Percentiles rank a stretch among this genome's conserved stretches.
Evolutionary conservation across 2,329 filamentous ascomycete species (phyloP).

Genomic region (Neofusicoccum ribis): DNA sequence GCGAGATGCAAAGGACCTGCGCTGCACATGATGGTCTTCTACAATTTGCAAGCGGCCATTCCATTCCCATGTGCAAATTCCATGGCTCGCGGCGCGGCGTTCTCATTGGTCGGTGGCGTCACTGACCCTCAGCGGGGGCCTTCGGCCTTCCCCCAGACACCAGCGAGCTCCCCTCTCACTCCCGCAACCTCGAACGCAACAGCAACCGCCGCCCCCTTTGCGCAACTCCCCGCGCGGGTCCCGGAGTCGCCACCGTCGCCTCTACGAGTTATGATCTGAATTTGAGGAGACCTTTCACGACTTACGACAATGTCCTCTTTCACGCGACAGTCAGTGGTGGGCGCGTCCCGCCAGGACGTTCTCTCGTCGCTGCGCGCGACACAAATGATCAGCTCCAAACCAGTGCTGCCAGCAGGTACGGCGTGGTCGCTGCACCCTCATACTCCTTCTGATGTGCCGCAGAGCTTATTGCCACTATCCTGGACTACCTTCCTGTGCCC

Average conservation of each 20-base stretch:
- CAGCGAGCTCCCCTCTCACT: slow-evolving; percentile 10
- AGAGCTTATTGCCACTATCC: slow-evolving; percentile 86
- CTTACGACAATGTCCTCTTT: slow-evolving; percentile 27
- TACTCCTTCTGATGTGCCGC: neutral
- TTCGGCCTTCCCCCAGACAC: slow-evolving; percentile 8
- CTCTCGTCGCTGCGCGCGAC: slow-evolving; percentile 77
- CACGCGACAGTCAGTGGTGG: slow-evolving; percentile 33
- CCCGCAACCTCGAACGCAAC: neutral
- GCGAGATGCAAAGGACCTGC: neutral
- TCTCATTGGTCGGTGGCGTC: neutral
- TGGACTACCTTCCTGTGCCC: slow-evolving; percentile 83
- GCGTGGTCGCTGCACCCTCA: neutral
- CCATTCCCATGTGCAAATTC: neutral
- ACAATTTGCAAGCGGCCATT: neutral
- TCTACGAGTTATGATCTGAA: neutral
- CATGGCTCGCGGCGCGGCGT: neutral
- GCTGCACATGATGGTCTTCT: neutral
- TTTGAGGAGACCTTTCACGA: neutral
- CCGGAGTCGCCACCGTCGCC: neutral
- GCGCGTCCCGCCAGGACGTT: slow-evolving; percentile 48
- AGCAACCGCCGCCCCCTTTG: neutral
- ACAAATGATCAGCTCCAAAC: slow-evolving; percentile 75
- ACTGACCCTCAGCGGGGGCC: slow-evolving; percentile 3
- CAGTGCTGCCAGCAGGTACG: slow-evolving; percentile 78
- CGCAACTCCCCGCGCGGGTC: neutral